Evolutionary conservation across 257 asterid genomes (phyloP).

Genomic region (Nicotiana attenuata): DNA sequence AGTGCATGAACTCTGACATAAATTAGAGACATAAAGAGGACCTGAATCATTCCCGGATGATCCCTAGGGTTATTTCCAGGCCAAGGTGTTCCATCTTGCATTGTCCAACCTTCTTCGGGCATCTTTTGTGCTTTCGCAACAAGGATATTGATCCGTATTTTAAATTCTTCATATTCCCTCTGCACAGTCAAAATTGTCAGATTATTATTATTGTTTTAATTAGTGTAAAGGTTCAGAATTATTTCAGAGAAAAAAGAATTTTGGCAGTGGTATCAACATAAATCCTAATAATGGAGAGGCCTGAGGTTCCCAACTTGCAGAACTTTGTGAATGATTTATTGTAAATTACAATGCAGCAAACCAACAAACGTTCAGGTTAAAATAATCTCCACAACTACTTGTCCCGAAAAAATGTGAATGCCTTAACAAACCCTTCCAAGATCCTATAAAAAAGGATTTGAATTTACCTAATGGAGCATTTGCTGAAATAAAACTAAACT

Average conservation of each 20-base stretch:
- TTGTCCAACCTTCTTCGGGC: slow-evolving; percentile 88
- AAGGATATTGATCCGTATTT: slow-evolving; percentile 62
- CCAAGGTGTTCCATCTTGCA: slow-evolving; percentile 84
- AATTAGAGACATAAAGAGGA: slow-evolving; percentile 8
- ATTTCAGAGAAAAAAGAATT: background rate
- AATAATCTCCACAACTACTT: background rate
- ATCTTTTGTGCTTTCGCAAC: slow-evolving; percentile 75
- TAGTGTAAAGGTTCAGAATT: background rate
- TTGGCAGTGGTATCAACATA: background rate
- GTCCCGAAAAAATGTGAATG: background rate
- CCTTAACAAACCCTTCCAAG: background rate
- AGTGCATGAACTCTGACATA: background rate
- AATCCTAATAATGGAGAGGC: background rate
- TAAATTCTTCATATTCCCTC: slow-evolving; percentile 79
- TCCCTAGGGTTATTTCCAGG: slow-evolving; percentile 72
- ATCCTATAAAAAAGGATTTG: background rate
- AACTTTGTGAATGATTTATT: background rate
- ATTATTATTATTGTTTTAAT: background rate
- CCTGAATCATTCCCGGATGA: slow-evolving; percentile 80
- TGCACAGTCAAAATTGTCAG: slow-evolving; percentile 21
- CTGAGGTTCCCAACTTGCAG: background rate
- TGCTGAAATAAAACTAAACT: background rate
- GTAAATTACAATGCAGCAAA: background rate
- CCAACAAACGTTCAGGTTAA: background rate
- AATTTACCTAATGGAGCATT: background rate